Evolutionary conservation across 805 yeast genomes (phyloP), one percentile per base, ranked within the genome.

Genomic region (Wickerhamiella parazyma): DNA sequence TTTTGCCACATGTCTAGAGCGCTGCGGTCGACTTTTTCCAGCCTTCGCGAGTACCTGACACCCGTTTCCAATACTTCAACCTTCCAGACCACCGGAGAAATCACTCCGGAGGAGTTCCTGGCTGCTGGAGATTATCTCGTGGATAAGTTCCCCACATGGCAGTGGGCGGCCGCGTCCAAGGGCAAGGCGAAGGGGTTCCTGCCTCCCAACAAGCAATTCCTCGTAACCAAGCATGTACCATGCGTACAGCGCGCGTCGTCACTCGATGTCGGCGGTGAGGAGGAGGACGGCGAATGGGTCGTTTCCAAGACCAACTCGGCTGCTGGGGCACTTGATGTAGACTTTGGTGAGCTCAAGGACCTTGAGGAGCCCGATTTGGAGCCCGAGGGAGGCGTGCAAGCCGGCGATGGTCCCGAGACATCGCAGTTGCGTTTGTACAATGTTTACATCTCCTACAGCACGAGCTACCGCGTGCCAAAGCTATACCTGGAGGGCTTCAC

Each of bases 131-230:
- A 91, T 60, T 91, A 85, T 61, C 65, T 91, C 46, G 87, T 79
- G 25, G 78, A 76, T 61, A 83, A 80, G 67, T 91, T 91, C 59
- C 97, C 98, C 2, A 91, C 97, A 0, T 91, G 98, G 98, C 76
- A 77, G 49, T 91, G 98, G 98, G 53, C 52, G 2, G 65, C 74
- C 3, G 76, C 80, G 1, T 72, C 80, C 12, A 61, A 67, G 11
- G 65, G 70, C 7, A 71, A 69, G 51, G 64, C 58, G 38, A 73
- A 78, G 49, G 80, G 75, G 49, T 91, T 85, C 53, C 63, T 91
- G 47, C 98, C 98, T 1, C 64, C 65, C 1, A 87, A 83, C 51
- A 91, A 85, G 62, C 98, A 91, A 63, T 83, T 72, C 51, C 64
- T 91, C 34, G 82, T 91, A 3, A 86, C 96, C 0, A 73, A 77